A percentile compares a stretch with the other conserved stretches of the same genome.
Conservation (phyloP, 495 filamentous ascomycete genomes). For the Aspergillus bridgeri region DNA sequence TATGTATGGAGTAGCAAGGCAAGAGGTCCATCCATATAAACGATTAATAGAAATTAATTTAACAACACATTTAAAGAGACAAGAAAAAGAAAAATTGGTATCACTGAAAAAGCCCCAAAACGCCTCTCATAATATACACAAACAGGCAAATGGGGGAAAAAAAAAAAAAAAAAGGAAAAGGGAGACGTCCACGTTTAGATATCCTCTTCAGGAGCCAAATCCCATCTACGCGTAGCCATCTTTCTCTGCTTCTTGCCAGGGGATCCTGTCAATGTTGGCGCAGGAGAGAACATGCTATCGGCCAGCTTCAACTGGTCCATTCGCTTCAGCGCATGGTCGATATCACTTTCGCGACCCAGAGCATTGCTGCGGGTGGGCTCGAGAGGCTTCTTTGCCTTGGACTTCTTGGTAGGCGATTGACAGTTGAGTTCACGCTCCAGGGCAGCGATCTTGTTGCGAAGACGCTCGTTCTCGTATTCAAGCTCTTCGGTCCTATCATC, state of each 20-base stretch:
- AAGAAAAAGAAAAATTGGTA: background rate
- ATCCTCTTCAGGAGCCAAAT: conserved; percentile 54
- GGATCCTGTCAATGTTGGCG: conserved; percentile 23
- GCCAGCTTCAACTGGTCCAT: conserved; percentile 45
- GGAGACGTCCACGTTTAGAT: no score
- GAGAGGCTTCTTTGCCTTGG: conserved; percentile 28
- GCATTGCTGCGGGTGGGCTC: conserved; percentile 25
- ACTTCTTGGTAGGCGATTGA: conserved; percentile 46
- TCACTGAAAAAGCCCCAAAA: background rate
- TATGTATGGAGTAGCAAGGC: background rate
- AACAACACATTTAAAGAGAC: background rate
- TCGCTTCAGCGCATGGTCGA: conserved; percentile 41
- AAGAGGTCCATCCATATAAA: background rate
- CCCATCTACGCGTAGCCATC: conserved; percentile 54
- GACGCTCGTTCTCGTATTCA: conserved; percentile 47
- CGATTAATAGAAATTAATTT: background rate
- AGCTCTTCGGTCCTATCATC: conserved; percentile 39
- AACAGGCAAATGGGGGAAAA: background rate
- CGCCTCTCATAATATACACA: background rate
- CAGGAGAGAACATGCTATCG: conserved; percentile 36
- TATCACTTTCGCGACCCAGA: conserved; percentile 39
- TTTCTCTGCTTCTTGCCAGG: conserved; percentile 49
- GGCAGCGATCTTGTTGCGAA: conserved; percentile 40
- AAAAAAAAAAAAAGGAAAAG: background rate
- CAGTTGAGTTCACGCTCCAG: conserved; percentile 47